A percentile compares a stretch with the other conserved stretches of the same genome.
Conservation (phyloP, 805 yeast genomes). For the Cyberlindnera maritima region DNA sequence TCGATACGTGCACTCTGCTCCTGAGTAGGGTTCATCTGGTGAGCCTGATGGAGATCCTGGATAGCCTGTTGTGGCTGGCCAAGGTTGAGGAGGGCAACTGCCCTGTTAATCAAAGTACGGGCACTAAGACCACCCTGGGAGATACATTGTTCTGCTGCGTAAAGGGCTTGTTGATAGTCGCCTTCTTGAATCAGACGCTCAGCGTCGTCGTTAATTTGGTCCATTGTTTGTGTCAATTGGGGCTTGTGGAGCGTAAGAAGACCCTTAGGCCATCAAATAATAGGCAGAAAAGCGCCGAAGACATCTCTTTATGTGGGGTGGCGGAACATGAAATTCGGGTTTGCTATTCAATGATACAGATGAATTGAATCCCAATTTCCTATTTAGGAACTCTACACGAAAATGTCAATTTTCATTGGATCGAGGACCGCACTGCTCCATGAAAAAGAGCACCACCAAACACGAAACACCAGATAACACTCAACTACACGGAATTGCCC, state of each 20-base stretch:
- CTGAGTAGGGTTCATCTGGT: conserved; percentile 19
- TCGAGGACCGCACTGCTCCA: conserved; percentile 2
- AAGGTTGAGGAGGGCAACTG: conserved; percentile 17
- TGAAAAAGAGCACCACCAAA: not conserved
- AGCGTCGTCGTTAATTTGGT: conserved; percentile 13
- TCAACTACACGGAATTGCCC: not conserved
- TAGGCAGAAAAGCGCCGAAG: not conserved
- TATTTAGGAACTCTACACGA: conserved; percentile 6
- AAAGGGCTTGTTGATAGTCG: conserved; percentile 11
- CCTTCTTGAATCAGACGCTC: conserved; percentile 14
- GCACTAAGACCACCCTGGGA: conserved; percentile 21
- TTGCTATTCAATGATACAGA: not conserved
- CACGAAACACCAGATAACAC: not conserved
- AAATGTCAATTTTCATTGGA: conserved; percentile 12
- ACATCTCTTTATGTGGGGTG: too few relatives aligned
- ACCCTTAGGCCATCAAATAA: too few relatives aligned
- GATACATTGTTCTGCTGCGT: conserved; percentile 14
- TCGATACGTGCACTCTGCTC: conserved; percentile 22
- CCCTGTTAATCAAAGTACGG: conserved; percentile 24
- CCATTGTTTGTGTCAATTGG: conserved; percentile 3
- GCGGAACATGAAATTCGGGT: conserved; percentile 8
- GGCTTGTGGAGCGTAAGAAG: too few relatives aligned
- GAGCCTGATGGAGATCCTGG: conserved; percentile 23
- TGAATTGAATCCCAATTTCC: not conserved
- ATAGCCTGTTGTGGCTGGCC: conserved; percentile 23